Evolutionary conservation across 345 rosid species (phyloP), one percentile per base, ranked within the genome.

Genomic region (Diplotaxis tenuifolia): DNA sequence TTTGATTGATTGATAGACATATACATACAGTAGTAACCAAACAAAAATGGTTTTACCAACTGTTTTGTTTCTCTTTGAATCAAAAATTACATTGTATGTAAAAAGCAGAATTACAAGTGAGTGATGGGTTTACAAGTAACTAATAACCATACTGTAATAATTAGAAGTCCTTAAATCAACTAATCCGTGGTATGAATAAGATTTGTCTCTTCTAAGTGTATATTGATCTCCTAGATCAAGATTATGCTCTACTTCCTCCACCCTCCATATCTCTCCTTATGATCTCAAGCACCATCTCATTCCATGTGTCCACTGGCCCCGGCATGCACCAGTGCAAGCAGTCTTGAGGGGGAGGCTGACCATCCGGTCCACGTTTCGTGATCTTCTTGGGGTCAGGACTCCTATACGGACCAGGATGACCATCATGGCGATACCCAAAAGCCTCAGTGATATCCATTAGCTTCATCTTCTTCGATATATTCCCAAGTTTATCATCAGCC

Each of bases 311-410:
- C 4, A 93, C 92, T 0, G 97, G 96, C 47, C 98, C 98, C 2
- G 97, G 96, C 98, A 93, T 91, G 89, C 97, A 93, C 98, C 98
- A 93, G 72, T 93, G 98, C 68, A 93, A 79, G 82, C 98, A 93
- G 73, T 93, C 97, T 80, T 93, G 97, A 0, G 97, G 96, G 0
- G 97, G 97, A 7, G 98, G 98, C 84, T 56, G 83, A 64, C 97
- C 97, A 50, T 86, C 86, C 0, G 92, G 88, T 11, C 97, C 85
- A 3, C 96, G 94, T 80, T 88, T 83, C 7, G 94, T 89, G 61
- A 82, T 79, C 83, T 89, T 91, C 45, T 91, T 84, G 6, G 98
- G 98, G 75, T 91, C 97, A 3, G 84, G 90, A 53, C 75, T 91
- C 65, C 25, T 23, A 23, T 23, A 23, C 25, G 25, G 98, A 45